A percentile compares a stretch with the other conserved stretches of the same genome.
These are phyloP conservation scores for Penicillium atrosanguineum DNA, from an alignment of 495 filamentous ascomycete genomes.

Conservation along the genomic window DNA sequence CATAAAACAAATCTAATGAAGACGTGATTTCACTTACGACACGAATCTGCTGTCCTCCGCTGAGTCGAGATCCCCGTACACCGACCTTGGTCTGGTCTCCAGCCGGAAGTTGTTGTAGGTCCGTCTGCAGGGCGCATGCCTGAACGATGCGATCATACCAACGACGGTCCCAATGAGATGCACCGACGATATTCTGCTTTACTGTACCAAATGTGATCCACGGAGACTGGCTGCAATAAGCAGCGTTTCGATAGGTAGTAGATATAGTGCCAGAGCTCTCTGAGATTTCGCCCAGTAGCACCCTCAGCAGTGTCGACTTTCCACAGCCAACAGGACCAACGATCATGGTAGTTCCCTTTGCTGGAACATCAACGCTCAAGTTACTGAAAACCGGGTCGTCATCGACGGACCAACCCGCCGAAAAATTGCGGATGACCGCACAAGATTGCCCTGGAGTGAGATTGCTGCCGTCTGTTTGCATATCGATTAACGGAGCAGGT, in stretches of 20 bases:
- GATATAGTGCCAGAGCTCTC: constrained; percentile 16
- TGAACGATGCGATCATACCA: constrained; percentile 53
- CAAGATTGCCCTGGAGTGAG: constrained; percentile 5
- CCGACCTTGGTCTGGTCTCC: constrained; percentile 65
- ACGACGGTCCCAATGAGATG: constrained; percentile 55
- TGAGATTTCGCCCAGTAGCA: constrained; percentile 51
- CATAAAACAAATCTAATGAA: neutral
- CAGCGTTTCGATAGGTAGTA: constrained; percentile 43
- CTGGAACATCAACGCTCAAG: constrained; percentile 26
- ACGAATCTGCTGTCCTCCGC: constrained; percentile 65
- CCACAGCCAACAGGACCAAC: constrained; percentile 56
- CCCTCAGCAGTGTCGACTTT: constrained; percentile 51
- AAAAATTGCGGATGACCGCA: constrained; percentile 10
- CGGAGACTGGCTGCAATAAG: constrained; percentile 72
- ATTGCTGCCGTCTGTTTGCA: too few relatives aligned
- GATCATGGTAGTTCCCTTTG: constrained; percentile 45
- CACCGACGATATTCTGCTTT: constrained; percentile 73
- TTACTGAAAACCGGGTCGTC: constrained; percentile 14
- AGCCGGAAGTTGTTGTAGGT: constrained; percentile 55
- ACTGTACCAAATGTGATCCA: constrained; percentile 83
- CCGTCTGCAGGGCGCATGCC: constrained; percentile 57
- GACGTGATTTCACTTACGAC: constrained; percentile 27
- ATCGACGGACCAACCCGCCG: constrained; percentile 22
- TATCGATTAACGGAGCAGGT: constrained; percentile 7
- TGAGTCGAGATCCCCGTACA: constrained; percentile 60